Evolutionary conservation across 2,329 filamentous ascomycete genomes (phyloP).

Genomic region (Coniochaeta ligniaria): DNA sequence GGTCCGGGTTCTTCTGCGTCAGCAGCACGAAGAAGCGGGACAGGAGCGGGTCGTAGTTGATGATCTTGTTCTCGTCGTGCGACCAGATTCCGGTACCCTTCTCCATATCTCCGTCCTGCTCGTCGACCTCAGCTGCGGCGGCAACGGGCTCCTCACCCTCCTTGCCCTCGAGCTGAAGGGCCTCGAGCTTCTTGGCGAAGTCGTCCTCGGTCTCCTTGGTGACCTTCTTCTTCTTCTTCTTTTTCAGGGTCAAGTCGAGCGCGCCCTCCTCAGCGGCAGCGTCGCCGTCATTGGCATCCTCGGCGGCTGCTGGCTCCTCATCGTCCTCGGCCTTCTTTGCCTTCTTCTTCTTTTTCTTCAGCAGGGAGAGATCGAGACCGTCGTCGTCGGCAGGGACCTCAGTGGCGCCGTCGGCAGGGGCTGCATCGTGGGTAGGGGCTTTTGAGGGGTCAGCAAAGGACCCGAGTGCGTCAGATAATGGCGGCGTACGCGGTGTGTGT

Average conservation of each 20-base stretch:
- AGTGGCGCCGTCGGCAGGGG: conserved; percentile 8
- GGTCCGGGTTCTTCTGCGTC: conserved; percentile 93
- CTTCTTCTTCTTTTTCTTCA: conserved; percentile 72
- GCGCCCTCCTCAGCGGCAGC: conserved; percentile 52
- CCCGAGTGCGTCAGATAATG: conserved; percentile 45
- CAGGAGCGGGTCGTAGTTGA: conserved; percentile 81
- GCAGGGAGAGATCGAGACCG: conserved; percentile 60
- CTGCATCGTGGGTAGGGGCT: conserved; percentile 16
- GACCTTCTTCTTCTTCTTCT: conserved; percentile 81
- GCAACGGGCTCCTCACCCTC: conserved; percentile 46
- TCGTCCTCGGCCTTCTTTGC: conserved; percentile 47
- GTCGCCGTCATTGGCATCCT: conserved; percentile 41
- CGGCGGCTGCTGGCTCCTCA: conserved; percentile 33
- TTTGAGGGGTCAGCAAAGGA: conserved; percentile 45
- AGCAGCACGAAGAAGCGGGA: conserved; percentile 91
- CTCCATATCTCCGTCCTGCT: conserved; percentile 70
- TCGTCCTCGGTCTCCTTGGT: conserved; percentile 30
- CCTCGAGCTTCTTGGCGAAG: conserved; percentile 22
- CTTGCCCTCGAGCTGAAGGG: conserved; percentile 37
- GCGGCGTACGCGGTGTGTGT: conserved; percentile 64
- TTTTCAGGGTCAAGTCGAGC: conserved; percentile 44
- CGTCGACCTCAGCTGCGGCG: conserved; percentile 37
- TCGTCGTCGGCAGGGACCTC: conserved; percentile 36
- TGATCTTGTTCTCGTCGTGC: conserved; percentile 69
- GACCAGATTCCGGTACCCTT: conserved; percentile 85